Evolutionary conservation across 495 filamentous ascomycete genomes (phyloP), one percentile per base, ranked within the genome.

Genomic region (Delitschia confertaspora): DNA sequence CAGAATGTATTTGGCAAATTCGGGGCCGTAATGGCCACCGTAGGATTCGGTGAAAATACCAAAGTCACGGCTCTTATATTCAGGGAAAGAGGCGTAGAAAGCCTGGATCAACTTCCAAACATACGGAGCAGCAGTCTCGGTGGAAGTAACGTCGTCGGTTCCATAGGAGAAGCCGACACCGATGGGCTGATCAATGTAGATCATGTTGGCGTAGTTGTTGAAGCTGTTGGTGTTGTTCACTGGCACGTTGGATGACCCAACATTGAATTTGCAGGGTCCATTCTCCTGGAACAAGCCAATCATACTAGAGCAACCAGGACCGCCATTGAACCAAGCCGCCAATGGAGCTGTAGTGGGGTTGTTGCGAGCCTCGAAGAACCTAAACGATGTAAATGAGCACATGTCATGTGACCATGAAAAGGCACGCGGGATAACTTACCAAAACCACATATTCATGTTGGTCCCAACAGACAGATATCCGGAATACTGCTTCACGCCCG

Each of bases 101-200:
- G 69, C 71, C 58, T 76, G 74, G 10, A 78, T 47, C 7, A 75
- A 43, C 6, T 64, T 70, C 71, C 71, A 78, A 26, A 77, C 70
- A 31, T 65, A 69, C 0, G 69, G 70, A 17, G 72, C 71, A 17
- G 73, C 73, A 13, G 65, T 66, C 10, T 60, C 61, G 5, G 72
- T 75, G 25, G 67, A 70, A 17, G 59, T 69, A 17, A 72, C 69
- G 8, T 52, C 38, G 33, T 69, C 62, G 11, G 60, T 69, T 14
- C 72, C 72, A 50, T 80, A 82, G 25, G 72, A 78, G 50, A 81
- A 82, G 0, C 79, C 79, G 2, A 70, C 67, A 20, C 76, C 73
- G 27, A 70, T 73, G 2, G 79, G 79, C 60, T 83, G 74, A 47
- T 81, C 78, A 36, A 83, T 68, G 52, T 75, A 83, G 11, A 79